Evolutionary conservation across 495 filamentous ascomycete genomes (phyloP).

Genomic region (Neurospora terricola): DNA sequence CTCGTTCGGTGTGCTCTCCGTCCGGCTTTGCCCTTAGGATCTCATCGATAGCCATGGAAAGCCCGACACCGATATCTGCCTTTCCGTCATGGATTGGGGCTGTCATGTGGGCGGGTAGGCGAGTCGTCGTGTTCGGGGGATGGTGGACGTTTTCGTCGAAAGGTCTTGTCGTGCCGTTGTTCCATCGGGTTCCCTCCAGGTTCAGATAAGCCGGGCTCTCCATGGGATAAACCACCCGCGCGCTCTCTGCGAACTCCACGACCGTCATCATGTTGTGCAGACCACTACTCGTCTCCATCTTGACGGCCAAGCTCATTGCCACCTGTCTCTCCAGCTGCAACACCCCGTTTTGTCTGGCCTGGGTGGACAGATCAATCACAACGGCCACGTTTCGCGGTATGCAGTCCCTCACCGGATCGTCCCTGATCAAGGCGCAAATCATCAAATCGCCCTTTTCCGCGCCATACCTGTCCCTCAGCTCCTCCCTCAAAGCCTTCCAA

Average conservation of each 20-base stretch:
- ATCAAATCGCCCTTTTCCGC: slow-evolving; percentile 12
- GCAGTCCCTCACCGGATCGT: slow-evolving; percentile 16
- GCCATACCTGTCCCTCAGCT: slow-evolving; percentile 11
- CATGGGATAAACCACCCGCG: slow-evolving; percentile 9
- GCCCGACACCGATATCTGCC: slow-evolving; percentile 6
- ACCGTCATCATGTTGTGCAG: slow-evolving; percentile 5
- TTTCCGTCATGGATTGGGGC: not conserved
- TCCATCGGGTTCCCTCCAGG: not conserved
- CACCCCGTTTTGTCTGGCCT: not conserved
- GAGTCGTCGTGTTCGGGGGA: not conserved
- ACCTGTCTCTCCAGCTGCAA: not conserved
- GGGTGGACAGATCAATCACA: not conserved
- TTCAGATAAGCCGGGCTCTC: slow-evolving; percentile 1
- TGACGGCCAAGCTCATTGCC: slow-evolving; percentile 1
- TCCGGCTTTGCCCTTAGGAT: slow-evolving; percentile 10
- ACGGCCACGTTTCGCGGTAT: not conserved
- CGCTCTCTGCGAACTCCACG: slow-evolving; percentile 6
- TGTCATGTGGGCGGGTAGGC: not conserved
- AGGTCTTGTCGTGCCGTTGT: not conserved
- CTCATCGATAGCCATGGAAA: slow-evolving; percentile 12
- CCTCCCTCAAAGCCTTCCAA: slow-evolving; percentile 9
- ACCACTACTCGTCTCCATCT: not conserved
- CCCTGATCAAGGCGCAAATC: slow-evolving; percentile 18
- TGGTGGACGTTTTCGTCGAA: not conserved
- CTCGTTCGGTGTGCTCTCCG: slow-evolving; percentile 11